phyloP scores from a whole-genome alignment of 345 rosid genomes.

The Cardiospermum halicacabum region DNA sequence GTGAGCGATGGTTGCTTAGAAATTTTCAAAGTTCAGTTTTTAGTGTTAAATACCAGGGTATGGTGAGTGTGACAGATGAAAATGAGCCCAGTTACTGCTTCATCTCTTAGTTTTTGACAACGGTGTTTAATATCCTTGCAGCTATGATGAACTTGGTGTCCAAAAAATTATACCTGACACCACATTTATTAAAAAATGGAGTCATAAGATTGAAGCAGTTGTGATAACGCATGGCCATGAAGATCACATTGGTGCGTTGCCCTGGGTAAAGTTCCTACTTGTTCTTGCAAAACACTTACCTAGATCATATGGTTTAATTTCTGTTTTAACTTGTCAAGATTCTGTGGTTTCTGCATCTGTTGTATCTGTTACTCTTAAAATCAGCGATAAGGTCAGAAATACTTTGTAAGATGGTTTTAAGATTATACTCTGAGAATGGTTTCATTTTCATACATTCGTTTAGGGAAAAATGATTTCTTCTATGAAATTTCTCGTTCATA shows the following conservation, averaged over 20 bases:
- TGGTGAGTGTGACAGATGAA: not conserved
- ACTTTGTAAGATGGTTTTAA: not conserved
- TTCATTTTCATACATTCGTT: not conserved
- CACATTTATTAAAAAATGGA: constrained; percentile 90
- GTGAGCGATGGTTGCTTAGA: not conserved
- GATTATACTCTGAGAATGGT: not conserved
- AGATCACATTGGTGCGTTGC: constrained; percentile 99
- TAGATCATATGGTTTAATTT: not conserved
- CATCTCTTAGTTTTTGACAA: constrained; percentile 14
- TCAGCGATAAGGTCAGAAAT: not conserved
- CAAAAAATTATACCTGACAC: constrained; percentile 96
- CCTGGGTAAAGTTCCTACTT: constrained; percentile 87
- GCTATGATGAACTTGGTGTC: constrained; percentile 91
- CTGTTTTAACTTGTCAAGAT: not conserved
- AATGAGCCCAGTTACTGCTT: not conserved
- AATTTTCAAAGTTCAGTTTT: constrained; percentile 5
- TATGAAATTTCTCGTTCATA: not conserved
- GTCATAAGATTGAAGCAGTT: constrained; percentile 95
- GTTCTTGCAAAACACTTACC: constrained; percentile 18
- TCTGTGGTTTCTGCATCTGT: not conserved
- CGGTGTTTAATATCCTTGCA: constrained; percentile 25
- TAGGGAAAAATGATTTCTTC: not conserved
- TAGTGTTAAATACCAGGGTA: not conserved
- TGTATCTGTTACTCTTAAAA: not conserved
- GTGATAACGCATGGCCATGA: constrained; percentile 98